phyloP scores from a whole-genome alignment of 2,329 filamentous ascomycete species.

The Plectosphaerella sp. region DNA sequence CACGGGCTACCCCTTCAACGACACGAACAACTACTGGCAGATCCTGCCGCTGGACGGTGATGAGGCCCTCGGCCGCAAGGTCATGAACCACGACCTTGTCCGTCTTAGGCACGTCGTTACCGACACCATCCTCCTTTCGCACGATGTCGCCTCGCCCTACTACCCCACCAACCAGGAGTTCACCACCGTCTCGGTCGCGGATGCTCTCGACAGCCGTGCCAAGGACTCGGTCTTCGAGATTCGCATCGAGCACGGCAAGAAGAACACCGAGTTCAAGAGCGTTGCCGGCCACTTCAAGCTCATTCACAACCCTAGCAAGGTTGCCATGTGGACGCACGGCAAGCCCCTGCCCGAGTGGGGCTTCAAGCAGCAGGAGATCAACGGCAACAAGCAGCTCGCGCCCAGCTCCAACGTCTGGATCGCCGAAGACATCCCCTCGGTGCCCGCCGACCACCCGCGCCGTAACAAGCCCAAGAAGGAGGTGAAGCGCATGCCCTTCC shows the following conservation, averaged over 20 bases:
- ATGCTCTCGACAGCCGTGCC: constrained; percentile 67
- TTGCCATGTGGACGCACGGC: constrained; percentile 98
- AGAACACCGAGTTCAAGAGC: constrained; percentile 79
- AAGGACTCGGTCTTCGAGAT: constrained; percentile 95
- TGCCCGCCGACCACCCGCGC: constrained; percentile 67
- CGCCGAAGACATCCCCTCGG: constrained; percentile 82
- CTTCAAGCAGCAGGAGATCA: constrained; percentile 97
- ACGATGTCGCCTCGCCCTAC: constrained; percentile 95
- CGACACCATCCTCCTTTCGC: constrained; percentile 80
- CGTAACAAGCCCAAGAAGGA: constrained; percentile 71
- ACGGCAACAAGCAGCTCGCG: constrained; percentile 93
- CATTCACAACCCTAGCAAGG: constrained; percentile 88
- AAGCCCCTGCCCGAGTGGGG: constrained; percentile 96
- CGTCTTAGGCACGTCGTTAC: constrained; percentile 84
- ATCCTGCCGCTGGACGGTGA: constrained; percentile 68
- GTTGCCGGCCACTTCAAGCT: constrained; percentile 93
- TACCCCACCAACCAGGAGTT: constrained; percentile 99
- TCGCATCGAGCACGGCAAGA: constrained; percentile 81
- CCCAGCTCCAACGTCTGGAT: constrained; percentile 93
- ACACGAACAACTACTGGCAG: constrained; percentile 99
- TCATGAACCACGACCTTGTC: constrained; percentile 81
- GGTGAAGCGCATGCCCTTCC: constrained; percentile 80
- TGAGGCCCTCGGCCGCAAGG: constrained; percentile 54
- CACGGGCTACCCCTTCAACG: constrained; percentile 95
- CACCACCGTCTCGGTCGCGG: constrained; percentile 70